Evolutionary conservation across 352 stramenopile genomes (phyloP).

Genomic region (Globisporangium carolinianum): DNA sequence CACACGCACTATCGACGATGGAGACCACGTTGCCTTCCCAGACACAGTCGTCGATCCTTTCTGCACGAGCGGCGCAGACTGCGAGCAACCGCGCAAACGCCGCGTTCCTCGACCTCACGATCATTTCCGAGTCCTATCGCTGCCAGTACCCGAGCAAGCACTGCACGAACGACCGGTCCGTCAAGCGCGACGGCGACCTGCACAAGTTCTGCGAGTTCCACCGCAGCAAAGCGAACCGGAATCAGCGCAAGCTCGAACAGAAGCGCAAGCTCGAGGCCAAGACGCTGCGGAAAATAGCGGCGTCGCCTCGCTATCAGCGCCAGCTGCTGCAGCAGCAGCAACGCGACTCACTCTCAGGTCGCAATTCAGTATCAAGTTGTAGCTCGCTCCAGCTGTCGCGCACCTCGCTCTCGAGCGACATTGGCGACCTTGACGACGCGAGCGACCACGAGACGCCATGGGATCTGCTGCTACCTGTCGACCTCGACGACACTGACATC

Average conservation of each 20-base stretch:
- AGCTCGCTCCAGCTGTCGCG: neutral
- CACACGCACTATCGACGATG: neutral
- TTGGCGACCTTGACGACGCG: neutral
- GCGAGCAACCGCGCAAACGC: slow-evolving; percentile 1
- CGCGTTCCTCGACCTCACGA: slow-evolving; percentile 7
- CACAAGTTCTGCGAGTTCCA: slow-evolving; percentile 32
- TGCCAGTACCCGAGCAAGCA: slow-evolving; percentile 22
- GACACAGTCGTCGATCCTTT: neutral
- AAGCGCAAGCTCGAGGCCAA: slow-evolving; percentile 16
- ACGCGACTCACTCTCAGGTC: neutral
- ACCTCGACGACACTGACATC: slow-evolving; percentile 10
- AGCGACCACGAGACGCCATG: slow-evolving; percentile 1
- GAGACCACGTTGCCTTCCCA: neutral
- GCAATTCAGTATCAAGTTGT: neutral
- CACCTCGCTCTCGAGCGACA: slow-evolving; percentile 6
- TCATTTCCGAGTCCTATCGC: slow-evolving; percentile 15
- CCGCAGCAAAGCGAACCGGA: slow-evolving; percentile 27
- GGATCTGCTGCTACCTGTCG: slow-evolving; percentile 8
- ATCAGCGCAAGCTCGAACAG: slow-evolving; percentile 32
- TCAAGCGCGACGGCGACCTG: slow-evolving; percentile 25
- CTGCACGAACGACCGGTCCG: slow-evolving; percentile 16
- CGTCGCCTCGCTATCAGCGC: slow-evolving; percentile 5
- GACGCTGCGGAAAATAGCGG: neutral
- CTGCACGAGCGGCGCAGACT: slow-evolving; percentile 5
- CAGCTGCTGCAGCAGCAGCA: neutral